Percentiles rank a stretch among this genome's conserved stretches.
Evolutionary conservation across 345 rosid genomes (phyloP).

Genomic region (Salix brachista): DNA sequence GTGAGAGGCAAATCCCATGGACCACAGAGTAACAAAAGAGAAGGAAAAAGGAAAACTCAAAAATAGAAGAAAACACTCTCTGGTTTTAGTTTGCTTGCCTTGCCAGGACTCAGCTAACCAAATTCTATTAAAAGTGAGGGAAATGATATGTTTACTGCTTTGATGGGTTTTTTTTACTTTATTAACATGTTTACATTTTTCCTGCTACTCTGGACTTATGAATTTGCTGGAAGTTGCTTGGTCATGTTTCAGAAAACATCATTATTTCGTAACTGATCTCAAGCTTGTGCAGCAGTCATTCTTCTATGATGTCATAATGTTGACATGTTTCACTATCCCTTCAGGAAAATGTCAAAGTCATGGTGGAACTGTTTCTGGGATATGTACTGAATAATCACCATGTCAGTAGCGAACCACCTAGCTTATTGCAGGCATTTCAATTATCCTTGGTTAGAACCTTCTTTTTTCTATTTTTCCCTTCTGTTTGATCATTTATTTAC

Average conservation of each 20-base stretch:
- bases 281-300: background rate
- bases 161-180: background rate
- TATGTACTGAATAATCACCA: slow-evolving; percentile 67
- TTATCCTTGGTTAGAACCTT: slow-evolving; percentile 65
- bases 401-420: slow-evolving; percentile 50
- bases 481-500: slow-evolving; percentile 3
- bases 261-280: background rate
- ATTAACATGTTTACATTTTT: background rate
- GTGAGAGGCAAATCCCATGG: background rate
- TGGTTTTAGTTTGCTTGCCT: background rate
- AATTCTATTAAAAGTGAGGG: background rate
- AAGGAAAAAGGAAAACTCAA: background rate
- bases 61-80: background rate
- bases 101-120: background rate
- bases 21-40: background rate
- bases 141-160: background rate
- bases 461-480: background rate
- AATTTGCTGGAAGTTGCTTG: background rate
- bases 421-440: slow-evolving; percentile 75
- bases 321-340: slow-evolving; percentile 22
- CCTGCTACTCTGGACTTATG: background rate
- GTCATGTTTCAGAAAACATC: background rate
- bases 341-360: slow-evolving; percentile 62
- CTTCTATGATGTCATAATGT: background rate
- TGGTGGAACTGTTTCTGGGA: slow-evolving; percentile 57